Evolutionary conservation across 768 basidiomycete genomes (phyloP).

Genomic region (Filobasidium wieringae): DNA sequence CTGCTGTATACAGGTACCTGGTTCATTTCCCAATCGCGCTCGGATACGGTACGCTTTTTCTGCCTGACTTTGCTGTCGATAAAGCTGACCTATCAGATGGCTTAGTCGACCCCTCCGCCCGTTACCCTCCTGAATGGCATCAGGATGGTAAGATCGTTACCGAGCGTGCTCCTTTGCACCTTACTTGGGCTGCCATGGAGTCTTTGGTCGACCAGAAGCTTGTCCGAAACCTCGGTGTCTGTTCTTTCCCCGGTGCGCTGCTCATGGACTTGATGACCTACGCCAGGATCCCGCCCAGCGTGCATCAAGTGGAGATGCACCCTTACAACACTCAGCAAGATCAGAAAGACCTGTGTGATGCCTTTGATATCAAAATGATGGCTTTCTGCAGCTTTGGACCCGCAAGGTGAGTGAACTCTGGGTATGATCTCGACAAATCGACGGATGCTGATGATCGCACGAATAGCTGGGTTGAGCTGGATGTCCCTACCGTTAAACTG

Average conservation of each 20-base stretch:
- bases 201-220: constrained; percentile 58
- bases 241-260: constrained; percentile 62
- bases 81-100: neutral
- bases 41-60: constrained; percentile 43
- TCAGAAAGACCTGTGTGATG: constrained; percentile 13
- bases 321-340: constrained; percentile 34
- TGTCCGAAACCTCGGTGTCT: constrained; percentile 69
- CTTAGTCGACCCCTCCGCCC: constrained; percentile 50
- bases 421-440: neutral
- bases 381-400: constrained; percentile 24
- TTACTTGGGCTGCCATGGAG: constrained; percentile 75
- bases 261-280: constrained; percentile 68
- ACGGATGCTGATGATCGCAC: neutral
- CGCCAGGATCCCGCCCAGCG: constrained; percentile 53
- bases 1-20: constrained; percentile 16
- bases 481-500: constrained; percentile 8
- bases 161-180: constrained; percentile 41
- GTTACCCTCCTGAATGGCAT: constrained; percentile 76
- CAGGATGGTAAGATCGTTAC: constrained; percentile 54
- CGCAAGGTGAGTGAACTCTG: constrained; percentile 5
- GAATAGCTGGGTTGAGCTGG: constrained; percentile 13
- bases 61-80: neutral
- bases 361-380: constrained; percentile 22
- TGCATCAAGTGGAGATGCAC: constrained; percentile 53
- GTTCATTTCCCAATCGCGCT: constrained; percentile 79